A percentile compares a stretch with the other conserved stretches of the same genome.
These are phyloP conservation scores for Psophocarpus tetragonolobus DNA, from an alignment of 306 rosid species.

Conservation along the genomic window DNA sequence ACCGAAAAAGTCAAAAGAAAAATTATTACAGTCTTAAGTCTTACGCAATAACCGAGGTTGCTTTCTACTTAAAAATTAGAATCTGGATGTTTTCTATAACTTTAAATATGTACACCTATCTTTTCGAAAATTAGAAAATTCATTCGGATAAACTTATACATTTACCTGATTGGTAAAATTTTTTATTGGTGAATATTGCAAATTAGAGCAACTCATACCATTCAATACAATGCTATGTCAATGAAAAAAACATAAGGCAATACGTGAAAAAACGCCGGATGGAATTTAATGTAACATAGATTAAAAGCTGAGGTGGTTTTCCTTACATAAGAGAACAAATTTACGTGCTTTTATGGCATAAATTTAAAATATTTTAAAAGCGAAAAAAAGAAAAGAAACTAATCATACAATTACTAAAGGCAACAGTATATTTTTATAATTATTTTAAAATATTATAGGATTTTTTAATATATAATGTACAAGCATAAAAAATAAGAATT, in stretches of 20 bases:
- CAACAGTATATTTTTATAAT: background rate
- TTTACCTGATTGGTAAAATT: background rate
- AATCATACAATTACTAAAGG: background rate
- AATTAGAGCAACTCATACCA: background rate
- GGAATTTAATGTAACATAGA: background rate
- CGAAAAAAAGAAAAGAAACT: background rate
- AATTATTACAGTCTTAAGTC: background rate
- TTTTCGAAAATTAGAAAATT: background rate
- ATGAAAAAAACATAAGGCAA: background rate
- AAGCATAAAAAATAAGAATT: background rate
- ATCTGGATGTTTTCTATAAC: background rate
- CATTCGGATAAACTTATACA: background rate
- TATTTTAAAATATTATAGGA: background rate
- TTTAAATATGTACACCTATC: background rate
- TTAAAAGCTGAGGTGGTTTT: background rate
- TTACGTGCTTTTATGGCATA: background rate
- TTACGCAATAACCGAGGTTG: background rate
- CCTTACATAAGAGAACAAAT: background rate
- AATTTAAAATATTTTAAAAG: background rate
- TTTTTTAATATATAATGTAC: background rate
- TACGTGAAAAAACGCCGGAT: background rate
- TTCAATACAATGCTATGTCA: background rate
- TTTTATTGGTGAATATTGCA: background rate
- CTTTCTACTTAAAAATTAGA: no score
- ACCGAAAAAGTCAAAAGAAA: background rate